Base-by-base conservation (phyloP, 2,329 filamentous ascomycete genomes). In the Stenocarpella maydis region DNA sequence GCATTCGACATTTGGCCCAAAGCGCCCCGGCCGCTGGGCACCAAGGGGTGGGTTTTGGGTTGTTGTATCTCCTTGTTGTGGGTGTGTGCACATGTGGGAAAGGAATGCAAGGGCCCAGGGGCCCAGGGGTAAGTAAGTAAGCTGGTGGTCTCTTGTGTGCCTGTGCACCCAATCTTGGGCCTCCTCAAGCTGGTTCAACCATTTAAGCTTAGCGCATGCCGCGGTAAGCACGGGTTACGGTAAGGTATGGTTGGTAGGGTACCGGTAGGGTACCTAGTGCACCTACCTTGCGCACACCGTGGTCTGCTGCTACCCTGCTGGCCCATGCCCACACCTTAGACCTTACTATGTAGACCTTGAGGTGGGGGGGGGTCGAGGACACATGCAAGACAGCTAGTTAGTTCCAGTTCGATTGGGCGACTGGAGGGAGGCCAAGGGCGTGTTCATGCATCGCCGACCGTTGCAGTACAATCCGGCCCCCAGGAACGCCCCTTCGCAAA, bases 381-480 rank as follows among this genome's bases (percentile, higher is more conserved):
- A 63, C 58, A 49, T 63, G 58, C 58, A 63, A 49, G 58, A 63
- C 58, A 63, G 34, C 34, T 37, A 37, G 34, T 37, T 37, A 12
- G 34, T 37, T 9, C 6, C 12, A 37, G 58, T 49, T 26, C 58
- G 28, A 63, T 63, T 63, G 43, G 58, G 58, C 58, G 58, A n/a
- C 41, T n/a, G 58, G 43, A 37, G 58, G 41, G 26, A 49, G 49
- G 49, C 47, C 49, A 65, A 47, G 65, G 65, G 26, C 65, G 52
- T 41, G 65, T 67, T 67, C 65, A 58, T 67, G 65, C 52, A 67
- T 63, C 65, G 52, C 41, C 52, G 52, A 58, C 65, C 52, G 39
- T 67, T 67, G 52, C 31, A 58, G 54, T 53, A 55, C 43, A 31
- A 31, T 49, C 43, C 41, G 50, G 19, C 43, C 65, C 65, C 39